A percentile compares a stretch with the other conserved stretches of the same genome.
phyloP scores from a whole-genome alignment of 345 rosid genomes.

The Bretschneidera sinensis region DNA sequence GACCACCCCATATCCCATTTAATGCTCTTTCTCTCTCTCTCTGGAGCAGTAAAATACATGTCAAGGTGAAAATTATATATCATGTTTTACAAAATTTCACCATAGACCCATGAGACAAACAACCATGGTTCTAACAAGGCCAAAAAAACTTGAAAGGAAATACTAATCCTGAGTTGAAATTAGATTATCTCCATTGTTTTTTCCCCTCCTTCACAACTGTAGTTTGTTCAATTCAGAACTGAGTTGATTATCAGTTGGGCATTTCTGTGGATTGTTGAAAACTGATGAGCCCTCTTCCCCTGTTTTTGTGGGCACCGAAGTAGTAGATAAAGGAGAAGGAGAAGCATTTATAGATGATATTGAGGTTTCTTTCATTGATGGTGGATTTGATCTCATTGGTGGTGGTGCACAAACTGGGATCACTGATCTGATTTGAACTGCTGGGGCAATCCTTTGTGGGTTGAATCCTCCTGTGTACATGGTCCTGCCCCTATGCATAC shows the following conservation, averaged over 20 bases:
- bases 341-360: conserved; percentile 8
- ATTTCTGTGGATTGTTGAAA: conserved; percentile 23
- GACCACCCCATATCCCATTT: conserved; percentile 37
- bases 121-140: conserved; percentile 9
- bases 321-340: conserved; percentile 9
- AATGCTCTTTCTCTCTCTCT: conserved; percentile 41
- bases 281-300: conserved; percentile 19
- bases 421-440: conserved; percentile 71
- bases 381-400: conserved; percentile 26
- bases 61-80: not conserved
- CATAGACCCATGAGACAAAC: conserved; percentile 6
- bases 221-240: conserved; percentile 35
- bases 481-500: too few relatives aligned
- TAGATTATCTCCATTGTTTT: conserved; percentile 7
- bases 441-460: conserved; percentile 55
- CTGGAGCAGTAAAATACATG: conserved; percentile 25
- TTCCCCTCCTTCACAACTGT: conserved; percentile 16
- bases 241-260: conserved; percentile 21
- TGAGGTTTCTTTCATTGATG: conserved; percentile 13
- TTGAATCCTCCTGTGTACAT: conserved; percentile 28
- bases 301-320: conserved; percentile 16
- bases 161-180: conserved; percentile 13
- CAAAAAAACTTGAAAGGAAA: conserved; percentile 5
- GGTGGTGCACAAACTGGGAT: conserved; percentile 77
- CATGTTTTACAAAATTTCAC: conserved; percentile 11